Base-by-base conservation (phyloP, 2,329 filamentous ascomycete genomes). In the Ophiostoma sp. region DNA sequence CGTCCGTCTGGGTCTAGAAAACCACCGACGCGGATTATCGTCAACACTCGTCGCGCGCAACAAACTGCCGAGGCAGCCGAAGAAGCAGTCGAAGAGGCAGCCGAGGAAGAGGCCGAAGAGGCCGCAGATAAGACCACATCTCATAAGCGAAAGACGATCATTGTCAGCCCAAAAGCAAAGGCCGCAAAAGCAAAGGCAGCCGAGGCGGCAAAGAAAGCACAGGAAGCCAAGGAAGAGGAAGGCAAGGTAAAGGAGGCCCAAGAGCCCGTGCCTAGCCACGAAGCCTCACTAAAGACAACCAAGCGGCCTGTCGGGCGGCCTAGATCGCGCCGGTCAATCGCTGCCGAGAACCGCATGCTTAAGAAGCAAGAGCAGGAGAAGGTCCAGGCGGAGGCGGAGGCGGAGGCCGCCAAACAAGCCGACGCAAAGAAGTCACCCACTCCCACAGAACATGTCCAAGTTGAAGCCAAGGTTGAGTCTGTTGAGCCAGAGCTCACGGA, bases 1-100 rank as follows among this genome's bases (percentile, higher is more conserved):
- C 78, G 79, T 36, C 80, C 75, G 68, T 76, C 76, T 71, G 73
- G 72, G 67, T 36, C 67, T 11, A 76, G 75, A 73, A 67, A 73
- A 73, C 67, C 72, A 11, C 72, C 72, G 23, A 70, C 72, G 33
- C 68, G 73, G 20, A 71, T 71, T 36, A 73, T 74, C 39, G 75
- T 75, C 27, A 70, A 74, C 1, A 69, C 67, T 1, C 68, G 68
- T 20, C 70, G 67, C 15, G 36, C 75, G 1, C 73, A 75, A 10
- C 74, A 75, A 1, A 75, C 76, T 54, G 75, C 75, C 33, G 60
- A 36, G 33, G 8, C 60, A 23, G 17, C 60, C 73, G 41, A 44
- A 23, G 41, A 36, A 17, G 41, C 31, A 6, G 64, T 62, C 10
- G 70, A n/a, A 13, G 66, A 11, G 13, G 39, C 52, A 4, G 52